These are phyloP conservation scores for Cardamine chenopodiifolia DNA, from an alignment of 345 rosid genomes.

Conservation along the genomic window DNA sequence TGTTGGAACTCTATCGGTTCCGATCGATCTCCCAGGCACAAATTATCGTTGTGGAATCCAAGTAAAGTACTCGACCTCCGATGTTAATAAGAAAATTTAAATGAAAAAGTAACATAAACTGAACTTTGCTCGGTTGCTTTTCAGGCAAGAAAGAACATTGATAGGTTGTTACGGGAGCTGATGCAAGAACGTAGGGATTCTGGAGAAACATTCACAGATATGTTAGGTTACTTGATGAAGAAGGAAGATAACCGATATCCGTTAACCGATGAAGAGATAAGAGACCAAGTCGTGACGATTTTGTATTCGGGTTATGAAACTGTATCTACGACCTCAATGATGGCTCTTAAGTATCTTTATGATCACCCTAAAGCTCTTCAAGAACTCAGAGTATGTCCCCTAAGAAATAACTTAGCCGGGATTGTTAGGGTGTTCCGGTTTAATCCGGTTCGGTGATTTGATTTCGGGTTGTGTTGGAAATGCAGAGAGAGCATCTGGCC, in stretches of 20 bases:
- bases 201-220: slow-evolving; percentile 52
- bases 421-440: neutral
- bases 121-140: neutral
- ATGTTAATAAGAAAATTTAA: neutral
- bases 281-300: slow-evolving; percentile 73
- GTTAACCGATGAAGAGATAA: slow-evolving; percentile 65
- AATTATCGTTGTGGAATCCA: slow-evolving; percentile 68
- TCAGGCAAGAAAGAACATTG: slow-evolving; percentile 65
- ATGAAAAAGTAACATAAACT: neutral
- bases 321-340: slow-evolving; percentile 78
- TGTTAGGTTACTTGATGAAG: slow-evolving; percentile 61
- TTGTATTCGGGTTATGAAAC: slow-evolving; percentile 83
- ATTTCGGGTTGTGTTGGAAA: neutral
- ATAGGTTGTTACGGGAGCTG: slow-evolving; percentile 47
- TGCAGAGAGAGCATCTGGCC: slow-evolving; percentile 60
- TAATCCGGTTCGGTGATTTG: neutral
- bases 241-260: slow-evolving; percentile 50
- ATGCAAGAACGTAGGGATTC: slow-evolving; percentile 63
- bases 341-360: slow-evolving; percentile 76
- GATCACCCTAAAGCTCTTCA: slow-evolving; percentile 72
- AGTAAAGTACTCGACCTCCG: slow-evolving; percentile 42
- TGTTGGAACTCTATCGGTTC: slow-evolving; percentile 79
- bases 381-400: slow-evolving; percentile 60
- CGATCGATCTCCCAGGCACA: slow-evolving; percentile 77
- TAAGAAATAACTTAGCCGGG: neutral